Conservation (phyloP, 805 yeast species). For the Saccharomycopsis sp. region DNA sequence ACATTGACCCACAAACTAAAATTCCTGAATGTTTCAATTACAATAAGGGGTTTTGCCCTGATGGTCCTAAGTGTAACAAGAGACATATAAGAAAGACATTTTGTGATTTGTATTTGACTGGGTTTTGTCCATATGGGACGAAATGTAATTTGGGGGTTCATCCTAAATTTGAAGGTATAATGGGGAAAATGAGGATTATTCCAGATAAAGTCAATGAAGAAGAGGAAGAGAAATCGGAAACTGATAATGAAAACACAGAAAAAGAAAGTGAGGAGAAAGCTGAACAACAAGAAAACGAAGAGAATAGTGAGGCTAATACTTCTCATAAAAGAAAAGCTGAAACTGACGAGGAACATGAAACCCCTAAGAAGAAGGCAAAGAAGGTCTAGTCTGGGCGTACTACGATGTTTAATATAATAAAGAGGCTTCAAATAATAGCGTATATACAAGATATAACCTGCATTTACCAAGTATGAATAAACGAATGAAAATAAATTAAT, state of each 20-base stretch:
- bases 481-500: too few species aligned
- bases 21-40: conserved; percentile 86
- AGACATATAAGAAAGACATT: conserved; percentile 71
- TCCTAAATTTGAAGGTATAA: conserved; percentile 60
- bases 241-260: neutral
- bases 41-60: conserved; percentile 83
- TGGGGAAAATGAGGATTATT: conserved; percentile 33
- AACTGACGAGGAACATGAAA: conserved; percentile 4
- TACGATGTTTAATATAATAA: too few species aligned
- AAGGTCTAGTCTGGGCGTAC: too few species aligned
- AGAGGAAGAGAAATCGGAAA: neutral
- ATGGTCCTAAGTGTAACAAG: conserved; percentile 78
- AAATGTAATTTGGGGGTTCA: conserved; percentile 72
- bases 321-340: neutral
- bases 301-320: neutral
- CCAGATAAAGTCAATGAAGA: conserved; percentile 24
- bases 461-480: too few species aligned
- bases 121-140: conserved; percentile 89
- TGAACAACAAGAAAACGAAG: neutral
- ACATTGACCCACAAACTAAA: conserved; percentile 81
- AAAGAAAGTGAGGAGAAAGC: neutral
- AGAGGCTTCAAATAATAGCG: too few species aligned
- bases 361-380: neutral
- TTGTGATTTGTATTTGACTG: conserved; percentile 78
- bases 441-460: too few species aligned